Base-by-base conservation (phyloP, 2,329 filamentous ascomycete genomes). In the Rasamsonia emersonii region DNA sequence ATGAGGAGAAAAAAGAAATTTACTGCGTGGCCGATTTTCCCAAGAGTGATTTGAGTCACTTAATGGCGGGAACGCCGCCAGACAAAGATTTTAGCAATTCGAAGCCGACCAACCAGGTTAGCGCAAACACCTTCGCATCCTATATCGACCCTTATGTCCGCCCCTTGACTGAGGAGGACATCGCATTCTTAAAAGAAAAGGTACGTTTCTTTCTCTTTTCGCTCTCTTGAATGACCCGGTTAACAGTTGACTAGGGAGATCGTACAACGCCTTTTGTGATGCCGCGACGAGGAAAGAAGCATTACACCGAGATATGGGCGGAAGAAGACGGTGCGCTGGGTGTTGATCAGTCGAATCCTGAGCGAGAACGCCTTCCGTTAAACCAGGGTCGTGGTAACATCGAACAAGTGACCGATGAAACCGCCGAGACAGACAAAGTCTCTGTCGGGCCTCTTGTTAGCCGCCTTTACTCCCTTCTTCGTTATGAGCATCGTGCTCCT, bases 41-140 rank as follows among this genome's bases (percentile, higher is more conserved):
- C 1, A 72, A 71, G 32, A 80, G 75, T 42, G 84, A 95, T 50
- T 70, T 98, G 6, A 71, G 78, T 36, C 80, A 95, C 51, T 68
- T 91, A 44, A 93, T 93, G 42, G 82, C 89, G 8, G 91, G 91
- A 28, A 79, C 82, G 23, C 83, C 88, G 1, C 89, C 91, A 1
- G 88, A 96, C 58, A 86, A 85, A 55, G 91, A 98, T 62, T 96
- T 95, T 51, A 95, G 85, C 54, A 93, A 77, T 53, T 82, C 86
- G 19, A 98, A 96, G 55, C 86, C 89, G 4, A 79, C 80, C 13
- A 93, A 89, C 49, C 91, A 98, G 64, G 91, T 96, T 56, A 88
- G 83, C 54, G 91, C 91, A 43, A 82, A 77, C 35, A 94, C 89
- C 2, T 98, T 98, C 58, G 80, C 82, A n/a, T 79, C 82, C 4